Percentiles rank a stretch among this genome's conserved stretches.
Evolutionary conservation across 345 rosid genomes (phyloP).

Genomic region (Dovyalis caffra): DNA sequence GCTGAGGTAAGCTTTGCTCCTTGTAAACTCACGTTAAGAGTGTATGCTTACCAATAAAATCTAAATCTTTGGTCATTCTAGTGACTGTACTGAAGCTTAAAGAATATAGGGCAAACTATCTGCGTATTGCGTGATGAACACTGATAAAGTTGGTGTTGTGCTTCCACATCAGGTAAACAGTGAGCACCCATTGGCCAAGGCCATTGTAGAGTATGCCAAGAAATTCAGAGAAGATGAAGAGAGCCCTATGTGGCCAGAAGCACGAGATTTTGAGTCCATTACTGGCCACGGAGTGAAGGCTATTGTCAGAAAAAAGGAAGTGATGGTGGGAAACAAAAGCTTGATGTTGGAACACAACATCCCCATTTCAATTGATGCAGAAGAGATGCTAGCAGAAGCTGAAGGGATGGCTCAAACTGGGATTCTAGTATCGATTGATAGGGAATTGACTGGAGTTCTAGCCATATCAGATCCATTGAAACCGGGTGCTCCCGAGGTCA

Average conservation of each 20-base stretch:
- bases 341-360: constrained; percentile 51
- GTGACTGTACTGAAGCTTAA: neutral
- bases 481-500: constrained; percentile 66
- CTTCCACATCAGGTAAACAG: constrained; percentile 56
- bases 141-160: neutral
- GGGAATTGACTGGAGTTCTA: constrained; percentile 58
- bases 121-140: neutral
- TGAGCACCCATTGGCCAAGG: constrained; percentile 92
- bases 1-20: constrained; percentile 56
- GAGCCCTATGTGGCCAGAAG: constrained; percentile 83
- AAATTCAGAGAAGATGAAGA: constrained; percentile 78
- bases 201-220: constrained; percentile 73
- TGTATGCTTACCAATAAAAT: neutral
- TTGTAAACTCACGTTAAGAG: neutral
- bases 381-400: constrained; percentile 65
- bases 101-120: neutral
- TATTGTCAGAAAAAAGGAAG: constrained; percentile 51
- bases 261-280: constrained; percentile 59
- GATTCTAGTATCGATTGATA: constrained; percentile 64
- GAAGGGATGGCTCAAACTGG: constrained; percentile 86
- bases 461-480: constrained; percentile 84
- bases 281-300: constrained; percentile 92
- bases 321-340: constrained; percentile 78
- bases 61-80: neutral
- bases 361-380: constrained; percentile 53